phyloP scores from a whole-genome alignment of 1,284 basidiomycete species.

The Fomitopsis pinicola region DNA sequence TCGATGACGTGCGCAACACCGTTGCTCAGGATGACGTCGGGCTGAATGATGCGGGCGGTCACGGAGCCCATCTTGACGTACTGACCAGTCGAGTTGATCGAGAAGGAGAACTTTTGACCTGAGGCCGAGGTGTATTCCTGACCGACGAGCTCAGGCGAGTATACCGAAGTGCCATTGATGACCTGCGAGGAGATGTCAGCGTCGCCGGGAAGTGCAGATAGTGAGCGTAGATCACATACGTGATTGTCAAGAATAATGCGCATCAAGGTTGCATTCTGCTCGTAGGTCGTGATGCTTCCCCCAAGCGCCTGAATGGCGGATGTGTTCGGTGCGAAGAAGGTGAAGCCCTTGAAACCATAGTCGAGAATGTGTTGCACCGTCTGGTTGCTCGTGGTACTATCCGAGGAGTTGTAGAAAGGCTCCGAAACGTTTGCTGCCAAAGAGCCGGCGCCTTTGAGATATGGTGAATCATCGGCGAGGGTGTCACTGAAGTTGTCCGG shows the following conservation, averaged over 20 bases:
- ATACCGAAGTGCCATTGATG: conserved; percentile 66
- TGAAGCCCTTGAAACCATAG: conserved; percentile 47
- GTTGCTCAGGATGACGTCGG: conserved; percentile 65
- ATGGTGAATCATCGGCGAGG: conserved; percentile 35
- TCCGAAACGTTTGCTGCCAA: conserved; percentile 22
- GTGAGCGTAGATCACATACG: conserved; percentile 31
- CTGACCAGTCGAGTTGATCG: conserved; percentile 54
- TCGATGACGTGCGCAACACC: conserved; percentile 76
- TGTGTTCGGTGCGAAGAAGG: conserved; percentile 66
- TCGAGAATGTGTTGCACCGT: conserved; percentile 38
- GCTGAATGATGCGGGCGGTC: conserved; percentile 53
- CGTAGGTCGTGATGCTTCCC: conserved; percentile 31
- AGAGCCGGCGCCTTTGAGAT: conserved; percentile 34
- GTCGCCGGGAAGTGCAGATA: conserved; percentile 1
- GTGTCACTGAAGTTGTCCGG: conserved; percentile 47
- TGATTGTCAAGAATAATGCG: conserved; percentile 56
- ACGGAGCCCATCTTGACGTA: conserved; percentile 54
- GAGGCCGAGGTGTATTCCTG: conserved; percentile 50
- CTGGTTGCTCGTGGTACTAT: conserved; percentile 27
- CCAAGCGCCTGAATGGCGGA: conserved; percentile 40
- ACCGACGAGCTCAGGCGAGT: conserved; percentile 48
- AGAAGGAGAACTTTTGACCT: conserved; percentile 54
- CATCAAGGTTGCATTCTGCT: conserved; percentile 43
- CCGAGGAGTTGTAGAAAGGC: conserved; percentile 20
- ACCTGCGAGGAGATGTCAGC: conserved; percentile 33